Evolutionary conservation across 1,284 basidiomycete genomes (phyloP), one percentile per base, ranked within the genome.

Genomic region (Fomitopsis schrenkii): DNA sequence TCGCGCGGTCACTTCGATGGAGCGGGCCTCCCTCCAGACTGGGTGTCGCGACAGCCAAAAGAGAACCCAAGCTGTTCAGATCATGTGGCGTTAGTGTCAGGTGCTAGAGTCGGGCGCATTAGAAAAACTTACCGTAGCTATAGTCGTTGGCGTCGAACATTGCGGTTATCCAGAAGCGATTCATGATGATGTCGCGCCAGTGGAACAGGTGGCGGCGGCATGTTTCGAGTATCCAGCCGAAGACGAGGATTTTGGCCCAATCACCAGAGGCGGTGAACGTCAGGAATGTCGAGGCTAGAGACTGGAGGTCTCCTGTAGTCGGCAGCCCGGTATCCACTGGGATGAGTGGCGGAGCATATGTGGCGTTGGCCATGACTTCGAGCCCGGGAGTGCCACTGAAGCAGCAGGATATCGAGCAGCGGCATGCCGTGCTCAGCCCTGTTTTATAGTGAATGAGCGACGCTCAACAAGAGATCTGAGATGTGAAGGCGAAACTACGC

Each of bases 1-100:
- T 2, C 69, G 67, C 3, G 82, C 84, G 59, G 75, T 80, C 40
- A 88, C 74, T 59, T 85, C 75, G 22, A 88, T 74, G 58, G 80
- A 79, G 12, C 84, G 79, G 2, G 82, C 79, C 55, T 72, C 60
- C 67, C 72, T 66, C 70, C 73, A 75, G 42, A 69, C 63, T 12
- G 72, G 70, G 59, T 73, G 72, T 44, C 66, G 68, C 19, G 74
- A 74, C 1, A 76, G 67, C 74, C 74, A 76, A 50, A 67, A 70
- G 71, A 73, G 67, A 53, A 74, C 15, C 67, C 67, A 68, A 19
- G 63, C 67, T 66, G 12, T n/a, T 9, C 4, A 28, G 3, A 19
- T 83, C 84, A 60, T 50, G 22, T 48, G 45, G 26, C 45, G 26
- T 8, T 17, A 15, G 42, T 19, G 5, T 19, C 14, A 26, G 8